A percentile compares a stretch with the other conserved stretches of the same genome.
These are phyloP conservation scores for Penicillium soppii DNA, from an alignment of 495 filamentous ascomycete genomes.

Conservation along the genomic window DNA sequence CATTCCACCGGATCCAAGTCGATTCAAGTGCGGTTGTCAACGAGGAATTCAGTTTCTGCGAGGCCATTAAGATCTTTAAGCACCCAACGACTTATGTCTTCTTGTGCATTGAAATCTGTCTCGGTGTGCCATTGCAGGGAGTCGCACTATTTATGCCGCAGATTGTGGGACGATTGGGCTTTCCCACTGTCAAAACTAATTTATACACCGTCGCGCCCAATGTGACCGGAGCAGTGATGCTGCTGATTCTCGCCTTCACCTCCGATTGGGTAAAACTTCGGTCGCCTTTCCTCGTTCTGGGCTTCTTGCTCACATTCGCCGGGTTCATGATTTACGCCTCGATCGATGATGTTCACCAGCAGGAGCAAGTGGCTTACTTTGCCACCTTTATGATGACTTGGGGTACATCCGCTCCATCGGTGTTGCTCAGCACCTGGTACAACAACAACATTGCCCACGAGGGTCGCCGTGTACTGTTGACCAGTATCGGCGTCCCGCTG, in stretches of 20 bases:
- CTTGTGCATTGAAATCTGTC: slow-evolving; percentile 68
- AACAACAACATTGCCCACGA: slow-evolving; percentile 83
- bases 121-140: slow-evolving; percentile 72
- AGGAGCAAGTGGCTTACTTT: slow-evolving; percentile 69
- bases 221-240: slow-evolving; percentile 63
- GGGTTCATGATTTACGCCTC: slow-evolving; percentile 75
- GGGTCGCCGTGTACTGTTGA: slow-evolving; percentile 66
- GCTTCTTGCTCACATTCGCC: slow-evolving; percentile 70
- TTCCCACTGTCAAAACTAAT: slow-evolving; percentile 67
- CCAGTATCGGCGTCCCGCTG: slow-evolving; percentile 70
- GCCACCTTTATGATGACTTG: slow-evolving; percentile 83
- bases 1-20: slow-evolving; percentile 71
- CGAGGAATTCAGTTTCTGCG: slow-evolving; percentile 65
- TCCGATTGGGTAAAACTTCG: slow-evolving; percentile 65
- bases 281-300: slow-evolving; percentile 71
- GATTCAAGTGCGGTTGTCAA: slow-evolving; percentile 72
- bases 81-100: slow-evolving; percentile 62
- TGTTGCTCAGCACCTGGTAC: slow-evolving; percentile 60
- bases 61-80: slow-evolving; percentile 63
- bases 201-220: slow-evolving; percentile 77
- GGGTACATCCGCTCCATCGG: slow-evolving; percentile 56
- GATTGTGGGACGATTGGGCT: slow-evolving; percentile 65
- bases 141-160: slow-evolving; percentile 73
- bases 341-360: slow-evolving; percentile 56
- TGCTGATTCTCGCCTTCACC: slow-evolving; percentile 66